Evolutionary conservation across 75 land plant genomes (phyloP).

Genomic region (Pinus taeda): DNA sequence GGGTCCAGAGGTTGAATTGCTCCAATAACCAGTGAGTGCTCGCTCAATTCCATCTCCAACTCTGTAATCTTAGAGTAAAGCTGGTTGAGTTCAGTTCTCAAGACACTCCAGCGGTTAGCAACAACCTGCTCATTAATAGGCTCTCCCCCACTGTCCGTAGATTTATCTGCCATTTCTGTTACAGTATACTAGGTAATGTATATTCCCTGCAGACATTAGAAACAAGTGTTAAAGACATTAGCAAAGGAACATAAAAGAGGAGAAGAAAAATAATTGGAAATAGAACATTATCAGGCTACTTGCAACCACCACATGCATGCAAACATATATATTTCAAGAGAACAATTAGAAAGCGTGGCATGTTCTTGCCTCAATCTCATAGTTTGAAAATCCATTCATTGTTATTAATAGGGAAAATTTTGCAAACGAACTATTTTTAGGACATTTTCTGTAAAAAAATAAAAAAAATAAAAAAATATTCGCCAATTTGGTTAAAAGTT

Average conservation of each 20-base stretch:
- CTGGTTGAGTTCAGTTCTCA: slow-evolving; percentile 84
- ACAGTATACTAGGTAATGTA: background rate
- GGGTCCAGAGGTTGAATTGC: slow-evolving; percentile 96
- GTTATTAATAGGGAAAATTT: no score
- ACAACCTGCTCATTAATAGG: slow-evolving; percentile 82
- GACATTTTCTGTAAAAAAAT: no score
- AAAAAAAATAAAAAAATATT: no score
- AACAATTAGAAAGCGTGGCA: background rate
- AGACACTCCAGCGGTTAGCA: slow-evolving; percentile 57
- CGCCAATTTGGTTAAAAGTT: no score
- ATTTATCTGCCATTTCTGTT: slow-evolving; percentile 27
- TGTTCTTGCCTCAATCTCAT: background rate
- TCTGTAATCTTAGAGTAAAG: slow-evolving; percentile 91
- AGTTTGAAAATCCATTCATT: background rate
- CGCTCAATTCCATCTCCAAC: slow-evolving; percentile 91
- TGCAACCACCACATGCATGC: background rate
- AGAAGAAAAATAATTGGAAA: background rate
- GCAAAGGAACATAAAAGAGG: background rate
- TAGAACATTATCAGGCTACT: background rate
- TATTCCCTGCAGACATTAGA: background rate
- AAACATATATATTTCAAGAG: background rate
- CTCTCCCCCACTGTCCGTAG: slow-evolving; percentile 26
- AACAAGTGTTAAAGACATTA: background rate
- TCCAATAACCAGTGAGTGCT: slow-evolving; percentile 78
- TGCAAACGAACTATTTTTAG: no score